Base-by-base conservation (phyloP, 176 grass and related monocot genomes). In the Saccharum officinarum region DNA sequence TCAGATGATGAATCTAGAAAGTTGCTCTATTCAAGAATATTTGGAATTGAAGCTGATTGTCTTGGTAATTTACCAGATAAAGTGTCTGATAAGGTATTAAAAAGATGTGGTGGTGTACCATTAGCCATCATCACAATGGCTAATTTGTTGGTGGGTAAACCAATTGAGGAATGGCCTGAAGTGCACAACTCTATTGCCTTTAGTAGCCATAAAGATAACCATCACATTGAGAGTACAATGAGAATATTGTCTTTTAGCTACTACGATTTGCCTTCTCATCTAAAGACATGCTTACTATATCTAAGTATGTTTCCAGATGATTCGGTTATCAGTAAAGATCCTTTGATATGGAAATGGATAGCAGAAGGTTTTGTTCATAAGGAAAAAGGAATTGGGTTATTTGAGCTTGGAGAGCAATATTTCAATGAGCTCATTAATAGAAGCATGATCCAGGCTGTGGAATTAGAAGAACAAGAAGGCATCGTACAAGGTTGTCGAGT, bases 261-360 rank as follows among this genome's bases (percentile, higher is more conserved):
- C 36, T 69, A 40, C n/a, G 67, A 69, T 69, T 40, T 69, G 18
- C 67, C 67, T 40, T 69, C 67, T 40, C 67, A 69, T 69, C 67
- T 69, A 40, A 69, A 69, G 67, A 69, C 67, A 0, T 69, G 67
- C 67, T 40, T 69, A 69, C 1, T 69, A 18, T 69, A 69, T 38
- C 67, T 69, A 69, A 39, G 67, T 39, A 69, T 69, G 34, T 84
- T 62, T 22, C 82, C 67, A 45, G 82, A 84, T 47, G 82, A 84
- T n/a, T n/a, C 8, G n/a, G n/a, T n/a, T 37, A 84, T 84, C 42
- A 13, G 18, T 45, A 76, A n/a, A 40, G 42, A 64, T 45, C 11
- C 55, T 33, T 70, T 86, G 59, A 68, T 78, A 54, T 64, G 83
- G 49, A 85, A 61, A 67, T 78, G 83, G 73, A 52, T 78, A 67